phyloP scores from a whole-genome alignment of 2,329 filamentous ascomycete genomes.

The Fusarium transvaalense region DNA sequence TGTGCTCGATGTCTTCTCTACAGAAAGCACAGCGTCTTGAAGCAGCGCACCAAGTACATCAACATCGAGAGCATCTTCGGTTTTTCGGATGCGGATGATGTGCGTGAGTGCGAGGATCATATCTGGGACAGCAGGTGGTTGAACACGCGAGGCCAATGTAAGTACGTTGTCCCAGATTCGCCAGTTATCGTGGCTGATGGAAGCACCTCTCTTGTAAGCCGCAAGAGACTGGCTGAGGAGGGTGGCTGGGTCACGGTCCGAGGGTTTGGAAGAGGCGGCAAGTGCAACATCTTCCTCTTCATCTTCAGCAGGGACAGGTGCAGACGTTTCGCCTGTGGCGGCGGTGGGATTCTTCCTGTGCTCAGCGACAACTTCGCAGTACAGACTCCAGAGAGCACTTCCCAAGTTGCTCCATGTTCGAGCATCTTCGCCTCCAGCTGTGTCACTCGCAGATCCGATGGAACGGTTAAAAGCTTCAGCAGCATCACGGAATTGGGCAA shows the following conservation, averaged over 20 bases:
- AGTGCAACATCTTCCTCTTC: slow-evolving; percentile 50
- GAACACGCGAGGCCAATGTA: slow-evolving; percentile 82
- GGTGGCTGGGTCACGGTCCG: slow-evolving; percentile 64
- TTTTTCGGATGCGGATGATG: slow-evolving; percentile 80
- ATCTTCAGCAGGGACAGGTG: slow-evolving; percentile 38
- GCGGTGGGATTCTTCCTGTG: slow-evolving; percentile 49
- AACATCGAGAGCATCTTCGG: slow-evolving; percentile 82
- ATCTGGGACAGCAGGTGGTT: slow-evolving; percentile 80
- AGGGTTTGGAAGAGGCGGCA: slow-evolving; percentile 36
- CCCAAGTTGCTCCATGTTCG: slow-evolving; percentile 96
- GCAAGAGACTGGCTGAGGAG: slow-evolving; percentile 80
- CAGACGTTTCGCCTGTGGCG: slow-evolving; percentile 35
- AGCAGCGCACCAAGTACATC: slow-evolving; percentile 79
- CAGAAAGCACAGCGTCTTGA: slow-evolving; percentile 72
- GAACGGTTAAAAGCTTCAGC: slow-evolving; percentile 85
- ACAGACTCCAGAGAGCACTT: slow-evolving; percentile 80
- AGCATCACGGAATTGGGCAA: slow-evolving; percentile 81
- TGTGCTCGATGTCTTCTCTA: slow-evolving; percentile 50
- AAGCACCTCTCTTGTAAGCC: slow-evolving; percentile 88
- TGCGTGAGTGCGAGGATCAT: slow-evolving; percentile 80
- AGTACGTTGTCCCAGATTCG: slow-evolving; percentile 98
- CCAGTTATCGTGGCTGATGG: slow-evolving; percentile 86
- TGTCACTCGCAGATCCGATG: slow-evolving; percentile 72
- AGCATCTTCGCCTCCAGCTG: slow-evolving; percentile 86
- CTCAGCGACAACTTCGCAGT: slow-evolving; percentile 64